Base-by-base conservation (phyloP, 192 early-diverging fungal species). In the Entrophospora sp. region DNA sequence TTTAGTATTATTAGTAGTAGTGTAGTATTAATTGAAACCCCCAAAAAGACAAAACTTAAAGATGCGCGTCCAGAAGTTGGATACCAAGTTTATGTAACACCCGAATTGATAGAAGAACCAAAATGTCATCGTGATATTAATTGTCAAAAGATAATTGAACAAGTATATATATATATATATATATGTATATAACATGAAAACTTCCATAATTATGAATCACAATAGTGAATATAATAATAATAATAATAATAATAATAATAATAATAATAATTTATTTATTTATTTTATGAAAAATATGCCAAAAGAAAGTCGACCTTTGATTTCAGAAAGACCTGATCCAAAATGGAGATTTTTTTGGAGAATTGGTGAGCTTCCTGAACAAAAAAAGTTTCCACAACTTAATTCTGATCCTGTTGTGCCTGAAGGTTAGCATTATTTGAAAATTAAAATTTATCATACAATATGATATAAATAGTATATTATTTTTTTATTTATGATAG, bases 261-360 rank as follows among this genome's bases (percentile, higher is more conserved):
- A n/a, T n/a, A n/a, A n/a, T n/a, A n/a, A n/a, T n/a, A n/a, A n/a
- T n/a, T n/a, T n/a, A n/a, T n/a, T n/a, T n/a, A n/a, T n/a, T n/a
- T n/a, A n/a, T n/a, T n/a, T n/a, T n/a, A n/a, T n/a, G n/a, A n/a
- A n/a, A n/a, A n/a, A n/a, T n/a, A 76, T 88, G 70, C 62, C 72
- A 16, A 70, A 72, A 43, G 71, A 73, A 25, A 78, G 84, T 68
- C 72, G 81, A 72, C 86, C 86, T n/a, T 52, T 87, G 53, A 53
- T 35, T 1, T 83, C 80, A 55, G 52, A 77, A 25, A 77, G 81
- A 0, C 68, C 77, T 7, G 87, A 89, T 67, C 84, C 84, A 35
- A 89, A 89, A 68, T 89, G 87, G 87, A 77, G 86, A 56, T 88
- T 82, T 74, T 86, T 86, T 75, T 85, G 83, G 80, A 74, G 85